Base-by-base conservation (phyloP, 2,329 filamentous ascomycete genomes). In the Simplicillium sp. region DNA sequence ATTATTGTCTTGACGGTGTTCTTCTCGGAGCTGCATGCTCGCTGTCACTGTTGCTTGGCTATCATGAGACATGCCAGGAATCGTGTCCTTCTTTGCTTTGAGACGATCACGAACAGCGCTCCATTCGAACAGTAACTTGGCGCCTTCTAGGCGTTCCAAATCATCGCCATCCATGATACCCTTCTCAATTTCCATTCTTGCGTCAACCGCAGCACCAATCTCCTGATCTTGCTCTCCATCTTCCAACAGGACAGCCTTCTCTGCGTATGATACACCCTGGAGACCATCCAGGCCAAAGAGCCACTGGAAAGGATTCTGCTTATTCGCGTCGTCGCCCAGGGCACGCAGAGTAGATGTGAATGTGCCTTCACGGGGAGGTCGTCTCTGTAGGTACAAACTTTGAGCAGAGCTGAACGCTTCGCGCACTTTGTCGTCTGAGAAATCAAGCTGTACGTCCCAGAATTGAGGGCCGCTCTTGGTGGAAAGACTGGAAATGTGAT, bases 391-490 rank as follows among this genome's bases (percentile, higher is more conserved):
- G 52, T 80, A 81, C 34, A 96, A 66, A 2, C 77, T 84, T 50
- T 94, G 87, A 18, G 81, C 80, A 15, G 70, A 67, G 11, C 65
- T 66, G 63, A 95, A 66, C 3, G 80, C 75, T 1, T 71, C 61
- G 4, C 75, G 66, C 37, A 92, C 75, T 0, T 67, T 60, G 0
- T 80, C 67, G 42, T 84, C 78, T 38, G 70, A 65, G 47, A 96
- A 87, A 54, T 92, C 81, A 4, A 95, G 68, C 6, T 80, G 78
- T 3, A 94, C 71, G 34, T 86, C 82, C 89, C 89, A 96, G 65
- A 87, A 90, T 4, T 71, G 69, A 4, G 79, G 71, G 2, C 78
- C 71, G 5, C 70, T 70, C 2, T 80, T 80, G 2, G 77, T 80
- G 3, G 66, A 65, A 14, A 89, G 66, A 17, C 66, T 70, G 1